Conservation (phyloP, 2,329 filamentous ascomycete genomes). For the Trichoderma citrinoviride region DNA sequence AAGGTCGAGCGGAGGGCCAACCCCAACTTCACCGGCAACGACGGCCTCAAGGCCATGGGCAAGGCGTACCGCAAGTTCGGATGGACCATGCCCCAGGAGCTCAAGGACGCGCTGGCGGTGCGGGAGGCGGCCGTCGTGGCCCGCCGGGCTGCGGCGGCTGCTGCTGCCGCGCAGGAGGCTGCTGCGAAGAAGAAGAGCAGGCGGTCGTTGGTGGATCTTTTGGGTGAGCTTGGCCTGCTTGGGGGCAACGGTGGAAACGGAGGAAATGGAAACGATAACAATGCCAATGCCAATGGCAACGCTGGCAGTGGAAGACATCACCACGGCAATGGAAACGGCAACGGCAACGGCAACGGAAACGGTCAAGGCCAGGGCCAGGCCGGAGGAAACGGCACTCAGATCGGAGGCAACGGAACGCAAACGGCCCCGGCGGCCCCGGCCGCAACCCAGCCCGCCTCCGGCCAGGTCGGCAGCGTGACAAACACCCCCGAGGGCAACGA, state of each 20-base stretch:
- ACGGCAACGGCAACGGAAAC: conserved; percentile 8
- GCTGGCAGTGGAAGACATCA: not conserved
- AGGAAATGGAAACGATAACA: not conserved
- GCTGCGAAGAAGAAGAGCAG: not conserved
- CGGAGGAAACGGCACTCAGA: not conserved
- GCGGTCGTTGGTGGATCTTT: not conserved
- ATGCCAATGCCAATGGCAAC: conserved; percentile 4
- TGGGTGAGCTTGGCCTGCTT: not conserved
- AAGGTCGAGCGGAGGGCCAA: conserved; percentile 58
- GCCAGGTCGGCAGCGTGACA: conserved; percentile 52
- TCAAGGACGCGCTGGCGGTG: conserved; percentile 39
- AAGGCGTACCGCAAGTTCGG: conserved; percentile 69
- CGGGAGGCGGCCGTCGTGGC: conserved; percentile 25
- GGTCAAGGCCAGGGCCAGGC: conserved; percentile 6
- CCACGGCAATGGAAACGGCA: not conserved
- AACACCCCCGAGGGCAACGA: conserved; percentile 62
- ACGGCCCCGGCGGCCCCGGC: not conserved
- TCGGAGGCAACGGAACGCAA: conserved; percentile 8
- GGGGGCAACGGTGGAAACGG: conserved; percentile 10
- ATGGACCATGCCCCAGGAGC: conserved; percentile 47
- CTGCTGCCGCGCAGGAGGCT: not conserved
- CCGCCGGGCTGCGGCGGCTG: conserved; percentile 1
- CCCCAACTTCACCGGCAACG: conserved; percentile 49
- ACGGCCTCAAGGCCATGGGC: conserved; percentile 60
- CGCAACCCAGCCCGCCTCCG: conserved; percentile 1